Evolutionary conservation across 1,139 yeast genomes (phyloP), one percentile per base, ranked within the genome.

Genomic region (Yamadazyma epiphylla): DNA sequence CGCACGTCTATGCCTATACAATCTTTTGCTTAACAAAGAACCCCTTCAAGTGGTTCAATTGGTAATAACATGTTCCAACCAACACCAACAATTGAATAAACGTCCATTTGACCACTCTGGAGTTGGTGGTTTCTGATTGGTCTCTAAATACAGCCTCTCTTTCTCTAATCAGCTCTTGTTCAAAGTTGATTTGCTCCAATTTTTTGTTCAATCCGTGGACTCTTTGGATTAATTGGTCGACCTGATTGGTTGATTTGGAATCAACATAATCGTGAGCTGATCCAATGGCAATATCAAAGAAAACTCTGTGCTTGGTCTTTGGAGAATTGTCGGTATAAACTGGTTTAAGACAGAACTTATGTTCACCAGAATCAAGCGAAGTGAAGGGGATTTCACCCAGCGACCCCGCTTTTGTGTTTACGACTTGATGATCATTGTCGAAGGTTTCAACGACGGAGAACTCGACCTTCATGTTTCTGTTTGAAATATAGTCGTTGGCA

Each of bases 1-100:
- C n/a, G n/a, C n/a, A n/a, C n/a, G 20, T 17, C 7, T 7, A 13
- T 15, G 12, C 21, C 46, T 54, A 68, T 20, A 69, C 74, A 46
- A 69, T 67, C 53, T 69, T 69, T 52, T 69, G 75, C 53, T 69
- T 69, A 40, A 68, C 74, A 38, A 69, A 69, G 60, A 69, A 69
- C 26, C 70, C 48, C 65, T 67, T 68, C 64, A 69, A 68, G 50
- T 68, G 74, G 36, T 63, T 64, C 50, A 69, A 62, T 49, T 69
- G 75, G 55, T 67, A 69, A 36, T 62, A 55, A 48, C 74, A 68
- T 19, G 75, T 66, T 32, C 71, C 73, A 24, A 65, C 52, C 55
- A 69, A 65, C 10, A 69, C 74, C 21, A 64, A 14, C 41, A 68
- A 55, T 51, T 69, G 75, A 27, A 69, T 51, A 36, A 69, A 45